Evolutionary conservation across 2,329 filamentous ascomycete species (phyloP).

Genomic region (Colletotrichum echinochloae): DNA sequence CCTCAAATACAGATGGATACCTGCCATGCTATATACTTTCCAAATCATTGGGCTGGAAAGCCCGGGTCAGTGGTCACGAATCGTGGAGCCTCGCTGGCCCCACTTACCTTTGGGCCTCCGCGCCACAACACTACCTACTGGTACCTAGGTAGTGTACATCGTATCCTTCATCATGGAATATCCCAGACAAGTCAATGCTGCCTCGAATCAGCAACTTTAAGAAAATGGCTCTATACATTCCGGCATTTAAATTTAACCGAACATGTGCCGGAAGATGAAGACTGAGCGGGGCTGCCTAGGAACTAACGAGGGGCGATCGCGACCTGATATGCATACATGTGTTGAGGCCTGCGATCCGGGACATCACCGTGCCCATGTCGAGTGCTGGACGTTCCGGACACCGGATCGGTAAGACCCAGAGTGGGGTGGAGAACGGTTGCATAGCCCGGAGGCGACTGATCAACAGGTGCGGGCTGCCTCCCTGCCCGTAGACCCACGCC

Average conservation of each 20-base stretch:
- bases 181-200: background rate
- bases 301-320: background rate
- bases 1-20: background rate
- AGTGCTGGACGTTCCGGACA: background rate
- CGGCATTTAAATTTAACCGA: background rate
- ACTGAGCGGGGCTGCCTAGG: background rate
- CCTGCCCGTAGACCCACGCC: constrained; percentile 18
- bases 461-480: constrained; percentile 10
- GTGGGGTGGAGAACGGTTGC: background rate
- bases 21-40: background rate
- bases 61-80: background rate
- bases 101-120: constrained; percentile 3
- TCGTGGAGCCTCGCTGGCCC: background rate
- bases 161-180: constrained; percentile 7
- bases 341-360: background rate
- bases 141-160: too few species aligned
- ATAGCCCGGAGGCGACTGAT: constrained; percentile 6
- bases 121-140: constrained; percentile 19
- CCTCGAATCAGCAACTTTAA: background rate
- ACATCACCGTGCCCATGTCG: background rate
- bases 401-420: constrained; percentile 5
- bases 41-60: background rate
- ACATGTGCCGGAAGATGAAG: constrained; percentile 1
- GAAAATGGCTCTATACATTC: background rate
- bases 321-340: background rate